Evolutionary conservation across 2,329 filamentous ascomycete genomes (phyloP), one percentile per base, ranked within the genome.

Genomic region (Calonectria ilicicola): DNA sequence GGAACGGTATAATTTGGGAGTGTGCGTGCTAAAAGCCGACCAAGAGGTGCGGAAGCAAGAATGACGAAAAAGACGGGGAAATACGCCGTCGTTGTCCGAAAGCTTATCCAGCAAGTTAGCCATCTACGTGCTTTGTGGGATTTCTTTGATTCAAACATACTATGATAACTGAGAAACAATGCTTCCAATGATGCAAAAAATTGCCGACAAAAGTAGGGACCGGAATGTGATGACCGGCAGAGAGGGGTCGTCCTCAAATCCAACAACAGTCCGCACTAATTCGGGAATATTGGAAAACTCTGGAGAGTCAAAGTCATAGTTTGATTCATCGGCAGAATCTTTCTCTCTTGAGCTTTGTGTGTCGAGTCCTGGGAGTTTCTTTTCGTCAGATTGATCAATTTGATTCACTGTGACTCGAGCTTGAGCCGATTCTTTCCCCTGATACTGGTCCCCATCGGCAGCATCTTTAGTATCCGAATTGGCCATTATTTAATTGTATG

Each of bases 41-140:
- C 89, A 14, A 86, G 84, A 69, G 90, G 90, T 76, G 90, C 89
- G 58, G 86, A 89, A 0, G 88, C 89, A 63, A 91, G 89, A 75
- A 90, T 89, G 38, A 92, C 90, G 73, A 92, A 92, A 79, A 91
- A 91, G 60, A 92, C 86, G 0, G 89, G 90, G 77, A 91, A 92
- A 0, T 88, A 87, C 1, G 89, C 88, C 51, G 86, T 86, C 0
- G 90, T 91, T 1, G 90, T 91, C 53, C 90, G 86, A 76, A 67
- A 67, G 40, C 65, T 87, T 92, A 62, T 86, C 84, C 72, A 86
- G 87, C 85, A 4, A n/a, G 19, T 44, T 17, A 44, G 38, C 9
- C 19, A 19, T 3, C 21, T 19, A 14, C 32, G 12, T 3, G 27
- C 0, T 5, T 19, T 5, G 3, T 38, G 26, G 7, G 5, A 6